Evolutionary conservation across 805 yeast species (phyloP).

Genomic region (Lachancea quebecensis): DNA sequence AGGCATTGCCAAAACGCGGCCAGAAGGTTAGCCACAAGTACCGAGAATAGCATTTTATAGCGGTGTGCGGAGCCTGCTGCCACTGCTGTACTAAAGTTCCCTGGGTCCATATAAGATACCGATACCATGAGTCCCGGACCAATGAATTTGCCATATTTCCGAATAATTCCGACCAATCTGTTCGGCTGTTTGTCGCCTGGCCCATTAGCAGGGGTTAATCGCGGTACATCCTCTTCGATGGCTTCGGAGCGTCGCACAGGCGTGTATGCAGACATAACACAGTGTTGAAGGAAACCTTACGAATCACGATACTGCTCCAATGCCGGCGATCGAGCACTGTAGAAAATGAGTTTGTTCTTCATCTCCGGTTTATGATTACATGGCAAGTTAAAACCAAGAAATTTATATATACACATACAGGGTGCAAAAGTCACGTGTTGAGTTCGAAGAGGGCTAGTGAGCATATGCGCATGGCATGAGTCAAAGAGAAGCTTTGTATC

Average conservation of each 20-base stretch:
- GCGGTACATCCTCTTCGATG: neutral
- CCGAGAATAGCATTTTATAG: constrained; percentile 70
- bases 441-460: too few relatives aligned
- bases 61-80: constrained; percentile 87
- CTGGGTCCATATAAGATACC: constrained; percentile 97
- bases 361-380: too few relatives aligned
- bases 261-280: constrained; percentile 1
- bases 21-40: constrained; percentile 71
- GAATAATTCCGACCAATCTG: constrained; percentile 14
- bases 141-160: constrained; percentile 57
- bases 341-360: too few relatives aligned
- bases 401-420: too few relatives aligned
- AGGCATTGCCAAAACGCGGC: constrained; percentile 83
- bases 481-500: too few relatives aligned
- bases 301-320: too few relatives aligned
- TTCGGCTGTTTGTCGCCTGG: neutral
- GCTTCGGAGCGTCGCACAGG: constrained; percentile 2
- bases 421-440: too few relatives aligned
- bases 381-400: too few relatives aligned
- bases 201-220: neutral
- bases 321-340: too few relatives aligned
- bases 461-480: too few relatives aligned
- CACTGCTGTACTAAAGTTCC: constrained; percentile 91
- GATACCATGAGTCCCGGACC: constrained; percentile 96
- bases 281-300: too few relatives aligned